These are phyloP conservation scores for Lunularia cruciata DNA, from an alignment of 225 moss, liverwort and hornwort species.

Conservation along the genomic window DNA sequence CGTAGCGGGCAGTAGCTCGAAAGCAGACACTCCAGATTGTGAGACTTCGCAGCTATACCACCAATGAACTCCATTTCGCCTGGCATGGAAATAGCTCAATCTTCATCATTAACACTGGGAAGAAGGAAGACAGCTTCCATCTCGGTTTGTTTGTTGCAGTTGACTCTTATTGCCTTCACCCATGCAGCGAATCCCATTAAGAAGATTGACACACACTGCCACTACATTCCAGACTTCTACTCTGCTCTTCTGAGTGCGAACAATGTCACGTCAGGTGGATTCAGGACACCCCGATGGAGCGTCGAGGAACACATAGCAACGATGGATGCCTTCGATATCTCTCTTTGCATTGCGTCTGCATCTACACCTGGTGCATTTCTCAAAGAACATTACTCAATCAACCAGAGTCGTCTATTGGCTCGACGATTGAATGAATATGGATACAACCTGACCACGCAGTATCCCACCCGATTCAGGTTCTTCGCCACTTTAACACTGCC, in stretches of 20 bases:
- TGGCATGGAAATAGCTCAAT: too few species aligned
- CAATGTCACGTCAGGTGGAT: conserved; percentile 22
- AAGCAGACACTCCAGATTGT: too few species aligned
- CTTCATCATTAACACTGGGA: too few species aligned
- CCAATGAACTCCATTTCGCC: too few species aligned
- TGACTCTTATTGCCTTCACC: background rate
- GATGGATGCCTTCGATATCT: conserved; percentile 5
- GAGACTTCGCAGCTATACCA: too few species aligned
- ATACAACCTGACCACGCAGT: conserved; percentile 25
- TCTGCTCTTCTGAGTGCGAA: background rate
- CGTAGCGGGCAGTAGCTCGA: too few species aligned
- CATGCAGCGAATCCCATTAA: background rate
- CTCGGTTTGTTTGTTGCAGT: conserved; percentile 2
- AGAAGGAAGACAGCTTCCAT: too few species aligned
- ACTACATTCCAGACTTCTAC: conserved; percentile 30
- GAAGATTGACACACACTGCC: conserved; percentile 31
- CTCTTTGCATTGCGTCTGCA: background rate
- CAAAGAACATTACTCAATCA: background rate
- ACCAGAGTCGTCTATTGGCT: conserved; percentile 21
- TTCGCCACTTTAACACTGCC: conserved; percentile 37
- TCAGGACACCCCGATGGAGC: conserved; percentile 4
- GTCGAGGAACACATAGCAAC: conserved; percentile 5
- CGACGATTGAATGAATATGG: conserved; percentile 30
- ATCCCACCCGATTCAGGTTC: conserved; percentile 25
- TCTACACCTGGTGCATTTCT: conserved; percentile 28